Evolutionary conservation across 2,329 filamentous ascomycete species (phyloP).

Genomic region (Colletotrichum sp.): DNA sequence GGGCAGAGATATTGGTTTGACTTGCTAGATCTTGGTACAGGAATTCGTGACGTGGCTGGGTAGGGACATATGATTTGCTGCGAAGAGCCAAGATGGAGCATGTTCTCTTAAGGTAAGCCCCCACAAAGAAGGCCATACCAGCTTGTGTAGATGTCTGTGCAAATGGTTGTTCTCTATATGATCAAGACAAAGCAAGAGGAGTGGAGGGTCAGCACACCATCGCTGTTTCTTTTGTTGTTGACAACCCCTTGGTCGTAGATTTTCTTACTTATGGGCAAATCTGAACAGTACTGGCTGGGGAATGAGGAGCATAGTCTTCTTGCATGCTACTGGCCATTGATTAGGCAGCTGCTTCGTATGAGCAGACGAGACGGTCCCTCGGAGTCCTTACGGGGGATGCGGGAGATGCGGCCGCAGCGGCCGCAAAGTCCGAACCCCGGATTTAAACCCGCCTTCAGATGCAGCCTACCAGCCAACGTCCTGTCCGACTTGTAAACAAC

Average conservation of each 20-base stretch:
- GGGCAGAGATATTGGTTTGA: background rate
- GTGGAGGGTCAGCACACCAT: background rate
- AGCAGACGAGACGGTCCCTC: background rate
- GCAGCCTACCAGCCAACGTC: background rate
- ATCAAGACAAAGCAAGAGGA: background rate
- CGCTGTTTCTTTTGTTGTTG: background rate
- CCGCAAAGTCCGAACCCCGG: background rate
- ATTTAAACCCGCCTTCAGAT: background rate
- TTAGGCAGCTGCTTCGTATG: background rate
- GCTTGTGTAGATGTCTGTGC: background rate
- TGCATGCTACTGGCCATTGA: background rate
- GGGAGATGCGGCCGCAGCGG: background rate
- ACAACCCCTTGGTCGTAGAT: background rate
- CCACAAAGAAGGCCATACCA: background rate
- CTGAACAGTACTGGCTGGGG: accelerated
- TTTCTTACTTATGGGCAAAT: background rate
- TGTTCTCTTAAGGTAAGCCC: background rate
- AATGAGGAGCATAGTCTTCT: background rate
- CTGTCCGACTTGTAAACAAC: background rate
- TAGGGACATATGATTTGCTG: background rate
- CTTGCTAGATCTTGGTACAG: background rate
- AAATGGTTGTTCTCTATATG: background rate
- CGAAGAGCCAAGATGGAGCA: background rate
- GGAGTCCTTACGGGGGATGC: background rate
- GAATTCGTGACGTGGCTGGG: background rate